phyloP scores from a whole-genome alignment of 2,329 filamentous ascomycete species.

The Xylaria sp. region DNA sequence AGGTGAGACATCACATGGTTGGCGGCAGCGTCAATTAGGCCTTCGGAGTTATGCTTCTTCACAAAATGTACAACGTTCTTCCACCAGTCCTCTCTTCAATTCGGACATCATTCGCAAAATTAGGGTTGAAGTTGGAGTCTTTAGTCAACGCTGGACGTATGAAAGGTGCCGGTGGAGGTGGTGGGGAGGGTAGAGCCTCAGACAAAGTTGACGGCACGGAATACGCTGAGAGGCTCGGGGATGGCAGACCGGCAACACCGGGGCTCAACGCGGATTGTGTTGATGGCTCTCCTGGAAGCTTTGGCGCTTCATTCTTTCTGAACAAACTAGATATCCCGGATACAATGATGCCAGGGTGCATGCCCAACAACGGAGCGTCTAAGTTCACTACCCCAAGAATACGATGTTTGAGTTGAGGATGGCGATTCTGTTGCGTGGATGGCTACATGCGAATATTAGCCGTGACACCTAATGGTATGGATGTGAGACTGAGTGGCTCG shows the following conservation, averaged over 20 bases:
- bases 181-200: slow-evolving; percentile 25
- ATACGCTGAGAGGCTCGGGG: slow-evolving; percentile 32
- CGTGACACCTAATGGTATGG: neutral
- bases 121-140: slow-evolving; percentile 75
- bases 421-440: slow-evolving; percentile 27
- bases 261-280: slow-evolving; percentile 25
- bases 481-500: slow-evolving; percentile 44
- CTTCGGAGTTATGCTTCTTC: slow-evolving; percentile 76
- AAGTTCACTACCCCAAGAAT: slow-evolving; percentile 83
- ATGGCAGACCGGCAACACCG: slow-evolving; percentile 28
- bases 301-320: slow-evolving; percentile 46
- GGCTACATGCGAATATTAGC: slow-evolving; percentile 33
- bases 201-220: slow-evolving; percentile 34
- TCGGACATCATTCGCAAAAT: slow-evolving; percentile 75
- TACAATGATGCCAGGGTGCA: slow-evolving; percentile 87
- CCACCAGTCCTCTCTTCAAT: slow-evolving; percentile 73
- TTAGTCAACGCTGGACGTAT: slow-evolving; percentile 34
- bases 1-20: slow-evolving; percentile 79
- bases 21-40: slow-evolving; percentile 71
- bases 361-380: slow-evolving; percentile 85
- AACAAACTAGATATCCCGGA: slow-evolving; percentile 83
- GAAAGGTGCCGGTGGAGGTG: slow-evolving; percentile 21
- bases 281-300: slow-evolving; percentile 31
- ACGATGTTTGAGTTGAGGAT: slow-evolving; percentile 66
- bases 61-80: slow-evolving; percentile 75